These are phyloP conservation scores for Brassica cretica DNA, from an alignment of 345 rosid genomes.

Conservation along the genomic window DNA sequence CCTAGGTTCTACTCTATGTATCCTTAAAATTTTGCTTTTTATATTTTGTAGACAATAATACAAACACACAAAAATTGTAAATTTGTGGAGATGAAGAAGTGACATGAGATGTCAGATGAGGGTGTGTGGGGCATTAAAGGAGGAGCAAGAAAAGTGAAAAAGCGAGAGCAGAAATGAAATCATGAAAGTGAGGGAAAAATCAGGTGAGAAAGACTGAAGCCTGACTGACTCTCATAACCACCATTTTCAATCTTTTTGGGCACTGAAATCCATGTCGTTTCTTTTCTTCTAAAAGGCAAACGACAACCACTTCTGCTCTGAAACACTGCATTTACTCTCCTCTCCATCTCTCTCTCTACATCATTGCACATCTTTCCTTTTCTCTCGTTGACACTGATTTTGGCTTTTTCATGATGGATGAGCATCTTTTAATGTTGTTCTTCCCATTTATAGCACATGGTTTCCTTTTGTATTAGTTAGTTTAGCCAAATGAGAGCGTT, in stretches of 20 bases:
- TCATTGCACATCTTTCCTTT: conserved; percentile 18
- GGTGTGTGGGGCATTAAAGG: conserved; percentile 18
- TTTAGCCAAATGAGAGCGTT: not conserved
- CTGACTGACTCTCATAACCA: conserved; percentile 35
- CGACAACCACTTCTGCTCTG: conserved; percentile 40
- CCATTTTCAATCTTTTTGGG: conserved; percentile 35
- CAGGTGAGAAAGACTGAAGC: conserved; percentile 36
- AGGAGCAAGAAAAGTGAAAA: conserved; percentile 12
- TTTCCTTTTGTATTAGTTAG: not conserved
- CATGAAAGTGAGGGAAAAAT: conserved; percentile 34
- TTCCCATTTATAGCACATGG: conserved; percentile 25
- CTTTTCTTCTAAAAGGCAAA: conserved; percentile 30
- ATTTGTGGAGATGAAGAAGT: not conserved
- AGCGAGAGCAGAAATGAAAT: conserved; percentile 13
- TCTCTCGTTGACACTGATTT: conserved; percentile 11
- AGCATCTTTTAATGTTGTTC: conserved; percentile 24
- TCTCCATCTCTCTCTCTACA: conserved; percentile 18
- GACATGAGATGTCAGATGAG: conserved; percentile 23
- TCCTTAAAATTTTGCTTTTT: not conserved
- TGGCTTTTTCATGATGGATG: conserved; percentile 25
- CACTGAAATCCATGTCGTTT: conserved; percentile 40
- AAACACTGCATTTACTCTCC: conserved; percentile 25
- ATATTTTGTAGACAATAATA: not conserved
- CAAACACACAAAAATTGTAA: not conserved
- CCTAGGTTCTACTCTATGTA: no score